Conservation (phyloP, 495 filamentous ascomycete species). For the Coniosporium apollinis region DNA sequence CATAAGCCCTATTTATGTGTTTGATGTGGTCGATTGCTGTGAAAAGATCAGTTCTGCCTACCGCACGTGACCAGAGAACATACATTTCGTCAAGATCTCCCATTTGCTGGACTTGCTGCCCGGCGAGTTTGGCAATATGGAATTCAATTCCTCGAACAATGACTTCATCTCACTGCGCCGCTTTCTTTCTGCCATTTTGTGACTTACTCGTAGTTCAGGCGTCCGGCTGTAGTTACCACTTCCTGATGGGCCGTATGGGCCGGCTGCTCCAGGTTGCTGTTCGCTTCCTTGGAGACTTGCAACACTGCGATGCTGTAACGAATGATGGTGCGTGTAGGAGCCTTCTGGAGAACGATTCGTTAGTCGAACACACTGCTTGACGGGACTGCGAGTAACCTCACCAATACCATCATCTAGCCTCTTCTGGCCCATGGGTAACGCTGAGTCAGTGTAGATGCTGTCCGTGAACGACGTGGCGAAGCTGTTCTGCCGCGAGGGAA, state of each 20-base stretch:
- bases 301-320: slow-evolving; percentile 24
- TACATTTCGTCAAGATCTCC: slow-evolving; percentile 95
- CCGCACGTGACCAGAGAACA: slow-evolving; percentile 2
- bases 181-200: slow-evolving; percentile 93
- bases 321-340: slow-evolving; percentile 24
- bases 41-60: background rate
- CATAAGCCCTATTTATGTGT: slow-evolving; percentile 6
- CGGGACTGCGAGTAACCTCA: no score
- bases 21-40: slow-evolving; percentile 17
- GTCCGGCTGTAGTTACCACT: slow-evolving; percentile 63
- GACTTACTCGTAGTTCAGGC: slow-evolving; percentile 83
- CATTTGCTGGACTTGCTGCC: slow-evolving; percentile 96
- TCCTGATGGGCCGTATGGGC: no score
- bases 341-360: slow-evolving; percentile 16
- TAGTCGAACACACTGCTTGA: no score
- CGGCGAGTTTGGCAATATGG: slow-evolving; percentile 66
- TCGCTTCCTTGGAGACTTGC: slow-evolving; percentile 19
- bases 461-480: slow-evolving; percentile 24
- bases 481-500: slow-evolving; percentile 22
- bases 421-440: slow-evolving; percentile 21
- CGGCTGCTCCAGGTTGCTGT: no score
- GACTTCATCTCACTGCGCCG: slow-evolving; percentile 97
- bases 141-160: slow-evolving; percentile 73
- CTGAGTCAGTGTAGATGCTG: slow-evolving; percentile 25
- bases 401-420: slow-evolving; percentile 24